Conservation (phyloP, 2,329 filamentous ascomycete genomes). For the Catunica adiposa region DNA sequence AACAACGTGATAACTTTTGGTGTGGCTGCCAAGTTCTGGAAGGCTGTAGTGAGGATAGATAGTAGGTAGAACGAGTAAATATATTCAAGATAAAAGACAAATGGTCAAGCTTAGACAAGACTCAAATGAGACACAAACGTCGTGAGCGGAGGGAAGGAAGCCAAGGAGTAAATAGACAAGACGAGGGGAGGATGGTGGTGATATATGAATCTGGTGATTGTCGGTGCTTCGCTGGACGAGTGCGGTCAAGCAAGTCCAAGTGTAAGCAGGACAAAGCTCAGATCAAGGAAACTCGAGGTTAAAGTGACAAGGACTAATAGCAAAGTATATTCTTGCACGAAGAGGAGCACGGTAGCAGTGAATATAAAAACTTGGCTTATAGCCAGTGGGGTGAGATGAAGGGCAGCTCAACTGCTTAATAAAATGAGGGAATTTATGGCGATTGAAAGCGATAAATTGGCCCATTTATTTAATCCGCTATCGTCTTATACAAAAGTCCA, state of each 20-base stretch:
- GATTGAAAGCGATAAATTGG: too few relatives aligned
- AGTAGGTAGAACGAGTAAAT: not conserved
- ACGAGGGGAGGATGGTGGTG: not conserved
- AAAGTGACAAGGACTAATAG: not conserved
- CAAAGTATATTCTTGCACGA: too few relatives aligned
- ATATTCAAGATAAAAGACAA: not conserved
- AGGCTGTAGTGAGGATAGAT: not conserved
- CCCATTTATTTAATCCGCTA: too few relatives aligned
- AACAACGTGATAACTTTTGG: not conserved
- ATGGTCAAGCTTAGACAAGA: not conserved
- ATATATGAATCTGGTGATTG: slow-evolving; percentile 4
- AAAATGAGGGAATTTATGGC: too few relatives aligned
- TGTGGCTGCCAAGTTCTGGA: not conserved
- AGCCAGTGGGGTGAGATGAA: too few relatives aligned
- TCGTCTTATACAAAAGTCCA: too few relatives aligned
- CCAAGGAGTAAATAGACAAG: not conserved
- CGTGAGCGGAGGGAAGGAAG: not conserved
- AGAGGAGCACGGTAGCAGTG: too few relatives aligned
- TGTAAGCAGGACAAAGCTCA: not conserved
- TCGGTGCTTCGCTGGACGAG: not conserved
- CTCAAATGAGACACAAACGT: not conserved
- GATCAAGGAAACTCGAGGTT: not conserved
- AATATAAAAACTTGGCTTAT: too few relatives aligned
- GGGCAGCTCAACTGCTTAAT: too few relatives aligned
- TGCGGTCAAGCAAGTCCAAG: not conserved